Evolutionary conservation across 345 rosid species (phyloP), one percentile per base, ranked within the genome.

Genomic region (Arabis hirsuta): DNA sequence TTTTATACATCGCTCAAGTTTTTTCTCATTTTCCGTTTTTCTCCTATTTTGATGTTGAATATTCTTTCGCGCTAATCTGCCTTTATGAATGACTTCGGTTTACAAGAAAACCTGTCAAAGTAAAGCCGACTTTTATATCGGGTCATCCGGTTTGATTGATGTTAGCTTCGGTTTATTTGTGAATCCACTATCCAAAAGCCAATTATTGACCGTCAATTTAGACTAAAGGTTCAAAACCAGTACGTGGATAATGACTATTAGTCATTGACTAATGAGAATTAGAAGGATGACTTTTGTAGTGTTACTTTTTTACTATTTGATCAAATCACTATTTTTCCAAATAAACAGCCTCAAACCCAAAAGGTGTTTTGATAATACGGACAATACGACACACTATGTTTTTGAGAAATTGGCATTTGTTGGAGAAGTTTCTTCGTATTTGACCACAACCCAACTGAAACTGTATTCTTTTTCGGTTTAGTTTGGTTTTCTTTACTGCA

Each of bases 171-270:
- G 13, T 47, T 47, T 4, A n/a, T 24, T 14, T 48, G 65, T 11
- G 59, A 5, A 41, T 43, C 52, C 22, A 39, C 44, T 4, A 56
- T 14, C 65, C 29, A 46, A 6, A 3, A 2, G 34, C 29, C 16
- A 62, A 62, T 72, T 48, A 46, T 64, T 64, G 65, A 38, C 64
- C 64, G 29, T 55, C 64, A 62, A 51, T 42, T 36, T 58, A 52
- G 42, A 39, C 14, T 20, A 54, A 71, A 51, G 22, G 61, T 51
- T 43, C 11, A 62, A 52, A 19, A 43, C 26, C 38, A 14, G 32
- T 62, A 72, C 54, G 38, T 52, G 24, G 9, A 19, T 22, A 22
- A 22, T 22, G 22, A 2, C 24, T 22, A 22, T 22, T 22, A 22
- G 24, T 22, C 24, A 22, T 22, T 13, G 27, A 5, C 12, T 24